Conservation (phyloP, 257 asterid species). For the Pogostemon cablin region DNA sequence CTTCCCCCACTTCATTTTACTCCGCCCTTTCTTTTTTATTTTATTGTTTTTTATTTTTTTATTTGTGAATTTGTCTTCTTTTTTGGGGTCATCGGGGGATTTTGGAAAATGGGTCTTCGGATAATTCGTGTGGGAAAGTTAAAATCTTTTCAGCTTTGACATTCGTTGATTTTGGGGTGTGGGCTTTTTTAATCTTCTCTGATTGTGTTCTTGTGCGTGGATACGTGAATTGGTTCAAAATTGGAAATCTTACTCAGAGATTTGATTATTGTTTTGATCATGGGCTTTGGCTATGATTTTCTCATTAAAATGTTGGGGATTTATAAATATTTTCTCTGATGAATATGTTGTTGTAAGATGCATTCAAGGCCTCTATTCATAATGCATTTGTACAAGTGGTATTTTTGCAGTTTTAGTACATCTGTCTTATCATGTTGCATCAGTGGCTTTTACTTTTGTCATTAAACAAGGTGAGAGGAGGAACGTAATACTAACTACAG, state of each 20-base stretch:
- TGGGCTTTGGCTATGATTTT: conserved; percentile 7
- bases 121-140: conserved; percentile 23
- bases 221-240: conserved; percentile 5
- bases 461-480: conserved; percentile 10
- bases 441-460: background rate
- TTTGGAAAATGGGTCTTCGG: conserved; percentile 28
- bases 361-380: background rate
- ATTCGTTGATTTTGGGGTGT: conserved; percentile 15
- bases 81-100: background rate
- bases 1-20: too few relatives aligned
- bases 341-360: background rate
- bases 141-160: conserved; percentile 27
- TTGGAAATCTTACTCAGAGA: background rate
- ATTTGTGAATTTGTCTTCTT: background rate
- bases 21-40: background rate
- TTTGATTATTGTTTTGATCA: conserved; percentile 18
- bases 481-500: background rate
- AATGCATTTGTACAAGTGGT: background rate
- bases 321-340: background rate
- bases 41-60: background rate
- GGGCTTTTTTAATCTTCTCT: conserved; percentile 4
- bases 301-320: conserved; percentile 11
- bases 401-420: background rate
- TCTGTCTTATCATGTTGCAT: background rate
- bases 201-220: conserved; percentile 22